These are phyloP conservation scores for Neopestalotiopsis rosae DNA, from an alignment of 2,329 filamentous ascomycete genomes.

Conservation along the genomic window DNA sequence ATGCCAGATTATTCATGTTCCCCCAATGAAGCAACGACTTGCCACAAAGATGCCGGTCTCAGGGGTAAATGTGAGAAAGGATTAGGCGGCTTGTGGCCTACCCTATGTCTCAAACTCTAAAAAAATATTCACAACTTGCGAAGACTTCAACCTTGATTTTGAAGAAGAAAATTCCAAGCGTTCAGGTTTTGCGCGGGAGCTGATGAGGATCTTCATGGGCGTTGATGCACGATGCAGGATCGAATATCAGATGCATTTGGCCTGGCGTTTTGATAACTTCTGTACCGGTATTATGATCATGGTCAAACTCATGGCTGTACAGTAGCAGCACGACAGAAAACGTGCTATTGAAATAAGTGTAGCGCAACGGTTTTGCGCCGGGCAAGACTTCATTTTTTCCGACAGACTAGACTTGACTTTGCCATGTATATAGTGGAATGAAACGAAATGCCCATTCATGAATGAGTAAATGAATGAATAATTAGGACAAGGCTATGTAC, in stretches of 20 bases:
- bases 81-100: neutral
- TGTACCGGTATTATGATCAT: neutral
- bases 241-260: conserved; percentile 3
- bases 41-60: neutral
- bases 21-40: neutral
- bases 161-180: neutral
- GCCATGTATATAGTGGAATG: conserved; percentile 12
- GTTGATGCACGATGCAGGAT: neutral
- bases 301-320: conserved; percentile 6
- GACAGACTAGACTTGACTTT: conserved; percentile 4
- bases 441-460: neutral
- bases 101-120: conserved; percentile 6
- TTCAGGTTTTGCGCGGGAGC: neutral
- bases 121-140: neutral
- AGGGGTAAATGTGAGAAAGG: conserved; percentile 4
- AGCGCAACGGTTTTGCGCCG: neutral
- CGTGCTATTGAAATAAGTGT: conserved; percentile 1
- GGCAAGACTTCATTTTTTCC: neutral
- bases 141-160: neutral
- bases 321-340: neutral
- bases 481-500: neutral
- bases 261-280: conserved; percentile 1
- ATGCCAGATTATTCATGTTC: neutral
- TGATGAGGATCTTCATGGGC: neutral
- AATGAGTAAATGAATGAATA: neutral